Evolutionary conservation across 2,329 filamentous ascomycete genomes (phyloP), one percentile per base, ranked within the genome.

Genomic region (Ambrosiella beaveri): DNA sequence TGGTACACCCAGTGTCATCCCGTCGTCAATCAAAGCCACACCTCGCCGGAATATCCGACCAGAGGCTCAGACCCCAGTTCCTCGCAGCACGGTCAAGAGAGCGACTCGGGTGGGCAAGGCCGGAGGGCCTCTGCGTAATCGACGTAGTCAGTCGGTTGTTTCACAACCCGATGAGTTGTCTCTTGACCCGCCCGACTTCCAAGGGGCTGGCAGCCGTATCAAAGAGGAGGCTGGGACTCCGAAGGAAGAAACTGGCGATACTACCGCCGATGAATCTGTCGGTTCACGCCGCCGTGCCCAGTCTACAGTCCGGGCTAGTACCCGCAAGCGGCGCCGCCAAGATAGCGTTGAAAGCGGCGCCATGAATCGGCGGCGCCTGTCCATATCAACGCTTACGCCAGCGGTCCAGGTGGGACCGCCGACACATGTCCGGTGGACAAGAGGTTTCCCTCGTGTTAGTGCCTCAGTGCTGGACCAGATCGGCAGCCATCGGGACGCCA

Each of bases 381-480:
- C 45, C 9, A 61, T 58, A 68, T 62, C 76, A 13, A 56, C 49
- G n/a, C 72, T 59, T 67, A 75, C 68, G 65, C 74, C 59, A 19
- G 44, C 59, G 6, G 56, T 58, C 19, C 57, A 61, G 49, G 59
- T 61, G 17, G 59, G 59, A 62, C 81, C 83, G 36, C 79, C 81
- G 19, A 80, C 79, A 7, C 78, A 87, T 59, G 85, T 90, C 4
- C 74, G 86, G 45, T 86, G 85, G 74, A 88, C 86, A 12, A 81
- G 86, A 53, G 84, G 84, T 53, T 84, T 91, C 65, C 79, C 84
- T 40, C 82, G 84, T 63, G 86, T 88, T 12, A 84, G 82, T 38
- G 79, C 78, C 3, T 83, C 84, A 3, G 82, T 86, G 11, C 75
- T 90, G 62, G 86, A 89, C 65, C 82, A 88, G 64, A 86, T 90